Conservation (phyloP, 345 rosid species). For the Viola odorata region DNA sequence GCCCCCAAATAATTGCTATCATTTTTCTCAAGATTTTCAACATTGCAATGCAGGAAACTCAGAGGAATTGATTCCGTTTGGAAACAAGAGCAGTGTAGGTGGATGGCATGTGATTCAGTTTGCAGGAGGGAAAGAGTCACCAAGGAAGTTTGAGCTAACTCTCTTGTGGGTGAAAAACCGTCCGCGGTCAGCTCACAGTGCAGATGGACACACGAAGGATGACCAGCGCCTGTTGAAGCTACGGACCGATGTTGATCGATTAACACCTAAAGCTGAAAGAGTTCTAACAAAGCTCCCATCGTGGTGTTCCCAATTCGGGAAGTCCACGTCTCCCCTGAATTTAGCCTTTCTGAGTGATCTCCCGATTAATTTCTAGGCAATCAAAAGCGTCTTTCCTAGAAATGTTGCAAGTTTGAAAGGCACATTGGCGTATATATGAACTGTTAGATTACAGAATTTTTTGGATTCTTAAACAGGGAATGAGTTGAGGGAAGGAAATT, state of each 20-base stretch:
- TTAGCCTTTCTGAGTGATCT: constrained; percentile 61
- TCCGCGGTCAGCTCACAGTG: constrained; percentile 6
- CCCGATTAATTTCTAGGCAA: constrained; percentile 41
- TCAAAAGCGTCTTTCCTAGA: background rate
- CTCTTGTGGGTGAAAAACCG: constrained; percentile 42
- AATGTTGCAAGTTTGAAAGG: background rate
- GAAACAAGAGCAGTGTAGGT: constrained; percentile 42
- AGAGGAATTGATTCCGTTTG: constrained; percentile 46
- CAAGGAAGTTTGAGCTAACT: constrained; percentile 48
- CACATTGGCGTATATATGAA: background rate
- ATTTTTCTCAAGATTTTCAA: background rate
- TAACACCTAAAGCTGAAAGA: constrained; percentile 54
- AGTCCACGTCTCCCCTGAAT: constrained; percentile 70
- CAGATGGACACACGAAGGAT: constrained; percentile 11
- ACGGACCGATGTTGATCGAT: constrained; percentile 56
- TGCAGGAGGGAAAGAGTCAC: constrained; percentile 70
- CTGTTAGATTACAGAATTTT: background rate
- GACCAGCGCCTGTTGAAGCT: constrained; percentile 59
- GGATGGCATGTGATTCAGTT: constrained; percentile 89
- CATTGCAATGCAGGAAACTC: constrained; percentile 34
- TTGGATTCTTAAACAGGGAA: too few species aligned
- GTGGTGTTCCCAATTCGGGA: constrained; percentile 81
- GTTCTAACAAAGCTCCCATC: constrained; percentile 58
- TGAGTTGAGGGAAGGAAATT: too few species aligned
- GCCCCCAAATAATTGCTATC: too few species aligned